Conservation (phyloP, 768 basidiomycete species). For the Lyophyllum shimeji region DNA sequence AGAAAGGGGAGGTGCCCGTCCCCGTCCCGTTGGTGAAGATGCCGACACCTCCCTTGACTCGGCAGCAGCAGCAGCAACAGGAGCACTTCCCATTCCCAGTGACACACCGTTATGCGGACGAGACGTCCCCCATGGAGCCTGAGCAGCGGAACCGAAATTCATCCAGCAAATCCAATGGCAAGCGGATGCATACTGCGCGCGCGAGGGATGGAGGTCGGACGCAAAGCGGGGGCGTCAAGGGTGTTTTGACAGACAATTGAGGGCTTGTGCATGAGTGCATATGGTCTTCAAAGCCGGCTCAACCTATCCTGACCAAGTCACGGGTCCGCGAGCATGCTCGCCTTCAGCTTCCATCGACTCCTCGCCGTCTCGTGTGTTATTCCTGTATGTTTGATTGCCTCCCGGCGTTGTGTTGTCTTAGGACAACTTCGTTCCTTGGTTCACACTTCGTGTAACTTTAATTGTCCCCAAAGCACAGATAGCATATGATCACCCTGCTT, state of each 20-base stretch:
- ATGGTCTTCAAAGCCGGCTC: background rate
- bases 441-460: slow-evolving; percentile 1
- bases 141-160: slow-evolving; percentile 20
- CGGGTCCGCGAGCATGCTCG: background rate
- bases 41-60: slow-evolving; percentile 24
- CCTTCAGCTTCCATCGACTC: background rate
- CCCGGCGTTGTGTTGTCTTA: background rate
- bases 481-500: slow-evolving; percentile 9
- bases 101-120: slow-evolving; percentile 29
- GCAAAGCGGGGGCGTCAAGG: slow-evolving; percentile 84
- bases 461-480: background rate
- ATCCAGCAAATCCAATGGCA: slow-evolving; percentile 23
- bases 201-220: slow-evolving; percentile 81
- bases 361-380: background rate
- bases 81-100: slow-evolving; percentile 69
- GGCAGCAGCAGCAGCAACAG: slow-evolving; percentile 16
- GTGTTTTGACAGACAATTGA: slow-evolving; percentile 49
- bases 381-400: background rate
- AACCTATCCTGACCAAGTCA: background rate
- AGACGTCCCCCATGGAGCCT: slow-evolving; percentile 13
- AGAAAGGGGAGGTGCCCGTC: slow-evolving; percentile 42
- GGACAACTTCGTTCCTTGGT: background rate
- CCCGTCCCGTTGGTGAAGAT: slow-evolving; percentile 42
- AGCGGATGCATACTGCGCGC: slow-evolving; percentile 69
- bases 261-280: background rate